Evolutionary conservation across 495 filamentous ascomycete species (phyloP).

Genomic region (Neurospora intermedia): DNA sequence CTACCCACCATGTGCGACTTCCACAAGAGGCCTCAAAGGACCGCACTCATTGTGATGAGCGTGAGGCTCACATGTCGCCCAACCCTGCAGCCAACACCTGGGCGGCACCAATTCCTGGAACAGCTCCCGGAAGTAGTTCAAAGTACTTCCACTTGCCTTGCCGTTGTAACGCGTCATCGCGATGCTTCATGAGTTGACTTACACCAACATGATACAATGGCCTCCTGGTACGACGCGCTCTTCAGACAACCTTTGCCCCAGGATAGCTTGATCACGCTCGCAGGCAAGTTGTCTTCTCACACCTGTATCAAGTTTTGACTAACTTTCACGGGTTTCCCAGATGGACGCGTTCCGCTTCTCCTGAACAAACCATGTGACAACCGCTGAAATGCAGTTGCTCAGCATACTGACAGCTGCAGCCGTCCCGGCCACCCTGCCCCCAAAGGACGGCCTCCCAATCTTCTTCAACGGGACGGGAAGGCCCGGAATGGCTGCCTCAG

Average conservation of each 20-base stretch:
- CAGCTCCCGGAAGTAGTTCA: neutral
- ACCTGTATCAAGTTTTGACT: neutral
- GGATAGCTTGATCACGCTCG: neutral
- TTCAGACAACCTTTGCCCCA: neutral
- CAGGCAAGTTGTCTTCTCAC: neutral
- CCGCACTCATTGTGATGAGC: neutral
- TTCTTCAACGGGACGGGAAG: neutral
- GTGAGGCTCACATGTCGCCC: neutral
- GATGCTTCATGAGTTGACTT: neutral
- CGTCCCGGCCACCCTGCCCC: neutral
- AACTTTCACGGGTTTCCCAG: neutral
- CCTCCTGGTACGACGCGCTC: neutral
- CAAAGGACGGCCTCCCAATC: neutral
- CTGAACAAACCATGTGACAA: neutral
- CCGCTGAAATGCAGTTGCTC: neutral
- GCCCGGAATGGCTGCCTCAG: neutral
- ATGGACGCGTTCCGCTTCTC: neutral
- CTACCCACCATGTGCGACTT: neutral
- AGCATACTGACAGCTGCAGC: neutral
- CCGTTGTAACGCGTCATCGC: neutral
- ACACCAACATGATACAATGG: neutral
- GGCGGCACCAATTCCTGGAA: neutral
- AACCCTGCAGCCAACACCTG: neutral
- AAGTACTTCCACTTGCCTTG: neutral
- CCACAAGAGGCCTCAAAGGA: neutral